Evolutionary conservation across 176 grass and related monocot genomes (phyloP), one percentile per base, ranked within the genome.

Genomic region (Oryza glaberrima): DNA sequence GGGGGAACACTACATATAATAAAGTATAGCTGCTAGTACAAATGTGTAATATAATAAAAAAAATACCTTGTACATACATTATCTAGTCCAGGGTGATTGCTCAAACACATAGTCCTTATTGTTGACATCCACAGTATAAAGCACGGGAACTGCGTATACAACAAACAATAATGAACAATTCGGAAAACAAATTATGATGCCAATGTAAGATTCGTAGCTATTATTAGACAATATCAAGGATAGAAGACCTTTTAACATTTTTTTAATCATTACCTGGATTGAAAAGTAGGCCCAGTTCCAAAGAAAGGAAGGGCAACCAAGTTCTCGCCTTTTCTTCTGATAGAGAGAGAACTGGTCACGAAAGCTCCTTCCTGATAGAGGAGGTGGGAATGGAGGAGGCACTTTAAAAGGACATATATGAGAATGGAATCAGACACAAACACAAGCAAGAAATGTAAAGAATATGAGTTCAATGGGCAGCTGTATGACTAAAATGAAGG

Each of bases 121-220:
- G 73, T 92, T 81, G 67, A 78, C 95, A 95, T 98, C 87, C 93
- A 98, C 70, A 95, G 73, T 56, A 98, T 73, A 91, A 98, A 98
- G 79, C 85, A 90, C 83, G 91, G 95, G 20, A 90, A 83, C 93
- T 98, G 89, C 77, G 83, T 82, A 89, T 12, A 20, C 70, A 84
- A 61, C 5, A 70, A 81, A 63, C 2, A 40, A 25, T 49, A 71
- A 15, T 25, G 35, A 7, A 14, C 32, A 51, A 38, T 74, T 14
- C 15, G 2, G 65, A 82, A 77, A 82, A 87, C 69, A 22, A 58
- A 69, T 60, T 9, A 56, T 12, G 2, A 20, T 70, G 25, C 32
- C 9, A 77, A 69, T 56, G 45, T 44, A 78, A 81, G n/a, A 75
- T 80, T 32, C 35, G 3, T 67, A 77, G 81, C 54, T 81, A 77